Conservation (phyloP, 2,329 filamentous ascomycete species). For the Fusarium scirpi region DNA sequence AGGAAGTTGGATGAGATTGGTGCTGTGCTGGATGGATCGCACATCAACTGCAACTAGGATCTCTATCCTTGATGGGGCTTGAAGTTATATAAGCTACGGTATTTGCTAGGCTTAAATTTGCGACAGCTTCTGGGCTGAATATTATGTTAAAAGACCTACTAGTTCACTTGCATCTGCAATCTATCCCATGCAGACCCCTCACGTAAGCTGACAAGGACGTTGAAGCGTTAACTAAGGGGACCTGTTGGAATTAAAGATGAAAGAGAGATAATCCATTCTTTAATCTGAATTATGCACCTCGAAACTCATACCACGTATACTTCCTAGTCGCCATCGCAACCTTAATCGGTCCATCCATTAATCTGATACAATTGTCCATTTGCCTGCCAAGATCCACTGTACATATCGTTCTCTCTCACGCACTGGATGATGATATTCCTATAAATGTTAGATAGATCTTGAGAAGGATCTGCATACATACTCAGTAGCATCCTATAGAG, state of each 20-base stretch:
- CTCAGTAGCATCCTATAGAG: neutral
- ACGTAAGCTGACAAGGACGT: too few species aligned
- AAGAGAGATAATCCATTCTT: too few species aligned
- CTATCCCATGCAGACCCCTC: too few species aligned
- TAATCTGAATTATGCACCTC: too few species aligned
- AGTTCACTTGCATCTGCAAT: too few species aligned
- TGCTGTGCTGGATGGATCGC: constrained; percentile 36
- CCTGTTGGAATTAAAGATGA: too few species aligned
- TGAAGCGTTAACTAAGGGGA: too few species aligned
- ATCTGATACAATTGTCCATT: neutral
- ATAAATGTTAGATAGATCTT: neutral
- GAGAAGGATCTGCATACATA: neutral
- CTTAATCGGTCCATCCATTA: neutral
- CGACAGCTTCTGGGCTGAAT: too few species aligned
- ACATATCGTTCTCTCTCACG: neutral
- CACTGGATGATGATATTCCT: constrained; percentile 3
- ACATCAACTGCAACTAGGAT: neutral
- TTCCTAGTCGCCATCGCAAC: too few species aligned
- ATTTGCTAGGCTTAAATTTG: neutral
- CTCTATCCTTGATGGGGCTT: rapidly evolving
- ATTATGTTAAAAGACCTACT: too few species aligned
- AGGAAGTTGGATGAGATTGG: constrained; percentile 41
- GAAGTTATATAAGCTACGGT: neutral
- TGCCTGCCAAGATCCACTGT: neutral
- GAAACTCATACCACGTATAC: too few species aligned